Base-by-base conservation (phyloP, 495 filamentous ascomycete genomes). In the Hypoxylon intermedium region DNA sequence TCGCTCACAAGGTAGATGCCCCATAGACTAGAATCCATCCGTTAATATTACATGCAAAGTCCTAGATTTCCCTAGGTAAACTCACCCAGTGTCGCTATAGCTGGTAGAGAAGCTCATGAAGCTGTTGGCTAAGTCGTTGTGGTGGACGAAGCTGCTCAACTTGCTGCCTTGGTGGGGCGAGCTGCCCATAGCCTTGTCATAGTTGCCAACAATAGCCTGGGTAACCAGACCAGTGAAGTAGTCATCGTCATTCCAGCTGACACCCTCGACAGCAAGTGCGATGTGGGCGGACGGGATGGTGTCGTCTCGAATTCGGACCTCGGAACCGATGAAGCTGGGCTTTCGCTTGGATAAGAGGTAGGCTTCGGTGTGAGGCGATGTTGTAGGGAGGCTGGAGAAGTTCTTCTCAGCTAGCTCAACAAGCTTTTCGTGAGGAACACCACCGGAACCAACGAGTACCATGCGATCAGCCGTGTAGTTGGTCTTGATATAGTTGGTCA, bases 81-180 rank as follows among this genome's bases (percentile, higher is more conserved):
- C 85, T 80, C 84, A 97, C 92, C 93, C 94, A 73, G 94, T 98
- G 78, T 99, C 94, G 73, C 91, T 96, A 80, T 99, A 99, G 82
- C 91, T 96, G 41, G 94, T 99, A 67, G 91, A 96, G 81, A 99
- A 99, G 85, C 89, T 93, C 94, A 99, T 99, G 86, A 96, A 98
- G 83, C 91, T 96, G 80, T 94, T 99, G 70, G 93, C 93, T 46
- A 99, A 85, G 71, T 92, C 86, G 78, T 98, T 83, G 79, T 96
- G 83, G 83, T 93, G 87, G 54, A 99, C 87, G 64, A 94, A 89
- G 54, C 86, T 85, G 83, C 91, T 95, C 70, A 99, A 90, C 84
- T 93, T 97, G 91, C 91, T 96, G 63, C 94, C 95, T 61, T 97
- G 86, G 82, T 96, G 93, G 45, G 92, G 84, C 41, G 93, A 91